Evolutionary conservation across 1,284 basidiomycete species (phyloP), one percentile per base, ranked within the genome.

Genomic region (Cystobasidium sp.): DNA sequence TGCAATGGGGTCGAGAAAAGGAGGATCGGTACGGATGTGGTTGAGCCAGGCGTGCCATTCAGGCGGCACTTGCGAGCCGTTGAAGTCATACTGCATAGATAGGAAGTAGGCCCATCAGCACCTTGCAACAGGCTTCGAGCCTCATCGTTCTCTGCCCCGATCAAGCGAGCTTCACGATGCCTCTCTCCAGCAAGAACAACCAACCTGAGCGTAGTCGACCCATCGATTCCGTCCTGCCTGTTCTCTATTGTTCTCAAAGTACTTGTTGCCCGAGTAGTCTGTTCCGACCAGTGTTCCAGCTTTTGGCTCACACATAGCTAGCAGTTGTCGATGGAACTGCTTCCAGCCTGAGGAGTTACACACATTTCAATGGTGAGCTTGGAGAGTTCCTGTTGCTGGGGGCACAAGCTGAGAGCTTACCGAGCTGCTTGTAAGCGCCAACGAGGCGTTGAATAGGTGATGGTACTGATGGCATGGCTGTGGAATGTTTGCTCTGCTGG

Each of bases 11-110:
- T 97, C 95, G 77, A 90, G 85, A 1, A 86, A 84, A 1, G 94
- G 95, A 6, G 92, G 87, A 51, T 89, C 87, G 78, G 88, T 87
- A 62, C 94, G 91, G 80, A 95, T 96, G 81, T 96, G 93, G n/a
- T 86, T 86, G 41, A 97, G 83, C 94, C 94, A 97, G 8, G 93
- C 88, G 83, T 95, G 93, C 95, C 95, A 97, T 83, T 94, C 93
- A 1, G 93, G 87, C 43, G 93, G 91, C 47, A 95, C 89, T 85
- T 97, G 94, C 0, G 92, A 88, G 10, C 91, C 92, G 81, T 96
- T 91, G 83, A 87, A 90, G 78, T 94, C 88, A 81, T 95, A 91
- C 88, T 92, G 79, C 16, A 64, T 47, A 62, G 9, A 37, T 24
- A 51, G 44, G 41, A 24, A 41, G 22, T n/a, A n/a, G 41, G 2